These are phyloP conservation scores for Dothistroma pini DNA, from an alignment of 2,329 filamentous ascomycete genomes.

Conservation along the genomic window DNA sequence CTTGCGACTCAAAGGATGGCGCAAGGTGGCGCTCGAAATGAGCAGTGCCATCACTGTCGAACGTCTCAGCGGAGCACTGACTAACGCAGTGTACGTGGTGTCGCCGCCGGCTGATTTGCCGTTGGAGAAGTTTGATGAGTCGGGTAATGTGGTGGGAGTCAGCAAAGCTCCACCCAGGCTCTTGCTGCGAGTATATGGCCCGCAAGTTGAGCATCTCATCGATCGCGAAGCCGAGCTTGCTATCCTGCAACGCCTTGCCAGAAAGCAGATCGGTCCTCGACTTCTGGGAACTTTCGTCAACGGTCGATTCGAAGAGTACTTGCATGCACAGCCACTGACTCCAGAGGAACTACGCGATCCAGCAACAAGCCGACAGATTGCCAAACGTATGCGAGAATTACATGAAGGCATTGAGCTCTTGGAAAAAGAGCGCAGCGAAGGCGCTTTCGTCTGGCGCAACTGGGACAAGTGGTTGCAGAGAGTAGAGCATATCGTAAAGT, in stretches of 20 bases:
- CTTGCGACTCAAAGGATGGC: conserved; percentile 85
- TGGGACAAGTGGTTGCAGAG: conserved; percentile 88
- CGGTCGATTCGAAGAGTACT: conserved; percentile 92
- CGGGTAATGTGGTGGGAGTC: conserved; percentile 29
- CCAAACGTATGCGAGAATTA: conserved; percentile 94
- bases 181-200: conserved; percentile 86
- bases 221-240: conserved; percentile 86
- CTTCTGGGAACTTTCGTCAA: conserved; percentile 90
- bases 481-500: conserved; percentile 58
- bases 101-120: conserved; percentile 67
- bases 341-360: conserved; percentile 71
- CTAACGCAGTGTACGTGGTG: conserved; percentile 95
- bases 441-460: conserved; percentile 82
- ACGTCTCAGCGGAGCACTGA: conserved; percentile 83
- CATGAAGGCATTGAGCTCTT: conserved; percentile 90
- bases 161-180: conserved; percentile 63
- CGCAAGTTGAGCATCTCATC: conserved; percentile 92
- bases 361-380: conserved; percentile 85
- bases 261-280: conserved; percentile 89
- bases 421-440: conserved; percentile 69
- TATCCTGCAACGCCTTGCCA: conserved; percentile 78
- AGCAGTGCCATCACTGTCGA: conserved; percentile 67
- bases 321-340: conserved; percentile 78
- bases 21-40: conserved; percentile 69
- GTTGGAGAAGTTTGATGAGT: conserved; percentile 34